Evolutionary conservation across 2,329 filamentous ascomycete species (phyloP).

Genomic region (Amauroascus niger): DNA sequence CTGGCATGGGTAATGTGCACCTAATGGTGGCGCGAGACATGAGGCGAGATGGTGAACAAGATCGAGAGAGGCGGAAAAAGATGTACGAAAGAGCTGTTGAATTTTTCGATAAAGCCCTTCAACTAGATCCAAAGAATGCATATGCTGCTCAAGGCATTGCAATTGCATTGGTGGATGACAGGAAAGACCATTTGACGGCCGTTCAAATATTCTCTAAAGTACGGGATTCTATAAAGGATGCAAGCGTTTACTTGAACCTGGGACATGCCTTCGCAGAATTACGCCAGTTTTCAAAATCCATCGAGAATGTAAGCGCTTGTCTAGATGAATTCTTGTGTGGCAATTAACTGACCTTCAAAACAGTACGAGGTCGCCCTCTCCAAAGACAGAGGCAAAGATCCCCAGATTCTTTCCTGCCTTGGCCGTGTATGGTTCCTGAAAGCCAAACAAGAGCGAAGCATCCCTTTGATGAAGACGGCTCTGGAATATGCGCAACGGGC

Average conservation of each 20-base stretch:
- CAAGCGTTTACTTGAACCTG: conserved; percentile 82
- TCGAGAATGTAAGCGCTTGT: conserved; percentile 55
- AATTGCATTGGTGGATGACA: conserved; percentile 88
- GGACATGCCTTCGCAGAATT: conserved; percentile 88
- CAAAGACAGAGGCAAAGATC: conserved; percentile 68
- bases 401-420: conserved; percentile 71
- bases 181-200: conserved; percentile 73
- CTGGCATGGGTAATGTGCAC: conserved; percentile 95
- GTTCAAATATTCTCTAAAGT: conserved; percentile 84
- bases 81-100: conserved; percentile 88
- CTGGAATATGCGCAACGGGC: conserved; percentile 58
- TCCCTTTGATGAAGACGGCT: conserved; percentile 54
- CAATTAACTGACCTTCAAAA: conserved; percentile 17
- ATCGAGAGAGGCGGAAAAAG: conserved; percentile 81
- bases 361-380: conserved; percentile 75
- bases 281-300: conserved; percentile 79
- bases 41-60: conserved; percentile 77
- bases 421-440: conserved; percentile 79
- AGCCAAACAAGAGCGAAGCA: conserved; percentile 58
- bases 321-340: neutral
- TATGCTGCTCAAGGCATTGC: conserved; percentile 94
- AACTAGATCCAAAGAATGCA: conserved; percentile 88
- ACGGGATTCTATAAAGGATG: conserved; percentile 78
- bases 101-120: conserved; percentile 95
- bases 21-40: conserved; percentile 84